Base-by-base conservation (phyloP, 306 rosid species). In the Arachis stenosperma region DNA sequence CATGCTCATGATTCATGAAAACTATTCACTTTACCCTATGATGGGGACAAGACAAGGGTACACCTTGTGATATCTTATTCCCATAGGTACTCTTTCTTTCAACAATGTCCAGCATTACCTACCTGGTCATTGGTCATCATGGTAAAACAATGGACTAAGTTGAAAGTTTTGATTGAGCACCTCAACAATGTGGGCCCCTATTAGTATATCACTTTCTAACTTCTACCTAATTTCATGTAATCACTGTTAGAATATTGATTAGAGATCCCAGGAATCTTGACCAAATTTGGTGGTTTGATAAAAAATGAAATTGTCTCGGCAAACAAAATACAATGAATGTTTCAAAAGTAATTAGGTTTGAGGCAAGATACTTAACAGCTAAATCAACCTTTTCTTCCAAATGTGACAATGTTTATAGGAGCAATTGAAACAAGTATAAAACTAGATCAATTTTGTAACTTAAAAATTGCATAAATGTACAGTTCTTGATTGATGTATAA, bases 91-190 rank as follows among this genome's bases (percentile, higher is more conserved):
- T 36, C 8, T 55, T 53, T 27, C 46, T 65, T 69, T 75, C 84
- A 77, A 75, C 58, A 47, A 40, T 67, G 67, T 46, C 57, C 67
- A 11, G 40, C 79, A 73, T 50, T 50, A 37, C 67, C 83, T 52
- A 43, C 81, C 67, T 75, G 37, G 57, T 74, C 73, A 37, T 52
- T 66, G 74, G 60, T 79, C 88, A 69, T 73, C 66, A 61, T 63
- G 58, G 17, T 36, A 15, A 27, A 42, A 54, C 10, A 71, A 53
- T 36, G 62, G 65, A 33, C 36, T 17, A 73, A 2, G 47, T 78
- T 52, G 69, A 65, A 65, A 68, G 50, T 27, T 43, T 52, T 65
- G 43, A 52, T 82, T 74, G 54, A 82, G 57, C 8, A 75, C 67
- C 48, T 66, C 52, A 29, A 43, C 33, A 65, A 58, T 65, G 57